Percentiles rank a stretch among this genome's conserved stretches.
phyloP scores from a whole-genome alignment of 2,329 filamentous ascomycete species.

The Fusarium begoniae region DNA sequence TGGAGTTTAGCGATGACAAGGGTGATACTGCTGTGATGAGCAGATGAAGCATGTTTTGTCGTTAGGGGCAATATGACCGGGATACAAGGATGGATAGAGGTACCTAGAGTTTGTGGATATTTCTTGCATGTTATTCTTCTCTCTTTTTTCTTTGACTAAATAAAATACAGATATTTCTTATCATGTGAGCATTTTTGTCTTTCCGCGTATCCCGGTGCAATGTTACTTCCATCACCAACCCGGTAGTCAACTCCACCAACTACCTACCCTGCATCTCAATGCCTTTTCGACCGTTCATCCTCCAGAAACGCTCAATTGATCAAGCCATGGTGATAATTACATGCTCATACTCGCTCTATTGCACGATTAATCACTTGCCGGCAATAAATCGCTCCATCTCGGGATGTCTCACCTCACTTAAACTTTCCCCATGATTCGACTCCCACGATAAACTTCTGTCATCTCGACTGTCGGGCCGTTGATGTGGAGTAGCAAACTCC shows the following conservation, averaged over 20 bases:
- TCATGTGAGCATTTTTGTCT: neutral
- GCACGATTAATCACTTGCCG: neutral
- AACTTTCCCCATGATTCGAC: neutral
- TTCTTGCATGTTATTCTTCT: neutral
- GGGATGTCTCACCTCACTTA: neutral
- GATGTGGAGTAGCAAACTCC: neutral
- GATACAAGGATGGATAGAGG: neutral
- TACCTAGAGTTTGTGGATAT: neutral
- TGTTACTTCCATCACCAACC: neutral
- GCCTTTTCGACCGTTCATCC: neutral
- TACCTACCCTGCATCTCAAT: neutral
- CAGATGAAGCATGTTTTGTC: neutral
- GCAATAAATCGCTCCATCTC: neutral
- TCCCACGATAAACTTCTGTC: neutral
- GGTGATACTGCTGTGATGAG: neutral
- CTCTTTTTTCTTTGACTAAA: too few relatives aligned
- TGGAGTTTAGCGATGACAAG: neutral
- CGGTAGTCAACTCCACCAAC: neutral
- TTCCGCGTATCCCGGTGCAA: neutral
- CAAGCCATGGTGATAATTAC: neutral
- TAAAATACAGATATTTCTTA: too few relatives aligned
- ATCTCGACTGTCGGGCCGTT: neutral
- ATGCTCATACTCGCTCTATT: neutral
- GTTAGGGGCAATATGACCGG: neutral
- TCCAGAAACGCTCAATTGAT: neutral